A percentile compares a stretch with the other conserved stretches of the same genome.
phyloP scores from a whole-genome alignment of 352 stramenopile species.

The Globisporangium solare region DNA sequence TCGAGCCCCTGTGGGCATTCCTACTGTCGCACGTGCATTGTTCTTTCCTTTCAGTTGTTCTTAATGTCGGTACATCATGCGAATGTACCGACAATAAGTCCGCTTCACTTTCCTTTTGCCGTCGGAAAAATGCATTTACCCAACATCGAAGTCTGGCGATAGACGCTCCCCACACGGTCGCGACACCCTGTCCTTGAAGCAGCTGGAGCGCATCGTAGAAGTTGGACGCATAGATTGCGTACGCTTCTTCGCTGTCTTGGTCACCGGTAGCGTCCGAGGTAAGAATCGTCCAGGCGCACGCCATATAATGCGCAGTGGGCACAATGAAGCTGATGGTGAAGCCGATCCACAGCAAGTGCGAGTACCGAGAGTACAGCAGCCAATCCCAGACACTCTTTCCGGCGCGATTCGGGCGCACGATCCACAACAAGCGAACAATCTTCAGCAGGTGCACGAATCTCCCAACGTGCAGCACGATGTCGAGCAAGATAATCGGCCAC shows the following conservation, averaged over 20 bases:
- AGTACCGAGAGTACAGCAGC: slow-evolving; percentile 25
- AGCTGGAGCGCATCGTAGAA: slow-evolving; percentile 45
- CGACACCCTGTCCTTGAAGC: slow-evolving; percentile 50
- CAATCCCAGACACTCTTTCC: slow-evolving; percentile 8
- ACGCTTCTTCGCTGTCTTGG: neutral
- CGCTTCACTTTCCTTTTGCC: no score
- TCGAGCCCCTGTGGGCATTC: no score
- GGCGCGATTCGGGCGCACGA: neutral
- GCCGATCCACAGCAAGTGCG: slow-evolving; percentile 25
- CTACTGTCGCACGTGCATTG: no score
- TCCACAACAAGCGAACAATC: slow-evolving; percentile 6
- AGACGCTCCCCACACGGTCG: no score
- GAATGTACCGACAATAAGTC: no score
- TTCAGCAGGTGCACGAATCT: neutral
- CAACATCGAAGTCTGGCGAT: no score
- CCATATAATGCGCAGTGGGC: slow-evolving; percentile 37
- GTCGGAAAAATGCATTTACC: no score
- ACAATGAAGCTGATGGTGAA: slow-evolving; percentile 27
- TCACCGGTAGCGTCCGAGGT: neutral
- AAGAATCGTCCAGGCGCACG: slow-evolving; percentile 41
- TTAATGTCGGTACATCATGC: no score
- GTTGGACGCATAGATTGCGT: slow-evolving; percentile 22
- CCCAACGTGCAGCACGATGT: neutral
- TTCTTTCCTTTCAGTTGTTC: no score
- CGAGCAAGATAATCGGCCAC: neutral